A percentile compares a stretch with the other conserved stretches of the same genome.
Evolutionary conservation across 202 grass and related monocot species (phyloP).

Genomic region (Setaria italica): DNA sequence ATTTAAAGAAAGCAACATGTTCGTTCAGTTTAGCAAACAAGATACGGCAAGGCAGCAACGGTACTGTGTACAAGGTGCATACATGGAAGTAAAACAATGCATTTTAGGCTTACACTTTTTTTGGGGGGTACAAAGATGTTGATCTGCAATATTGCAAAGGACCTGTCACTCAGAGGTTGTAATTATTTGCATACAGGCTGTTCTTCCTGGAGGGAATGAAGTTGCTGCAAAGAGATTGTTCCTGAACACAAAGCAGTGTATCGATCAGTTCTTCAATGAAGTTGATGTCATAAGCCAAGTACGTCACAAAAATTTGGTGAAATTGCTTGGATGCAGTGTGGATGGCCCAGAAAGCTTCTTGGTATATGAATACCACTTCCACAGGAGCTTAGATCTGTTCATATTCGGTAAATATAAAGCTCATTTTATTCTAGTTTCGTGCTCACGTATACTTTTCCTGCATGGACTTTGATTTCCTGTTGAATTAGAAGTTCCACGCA

Average conservation of each 20-base stretch:
- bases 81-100: neutral
- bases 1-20: slow-evolving; percentile 45
- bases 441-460: neutral
- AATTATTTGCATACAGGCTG: slow-evolving; percentile 31
- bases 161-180: neutral
- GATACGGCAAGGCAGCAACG: slow-evolving; percentile 56
- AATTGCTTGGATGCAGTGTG: slow-evolving; percentile 59
- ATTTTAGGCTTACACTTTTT: neutral
- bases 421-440: neutral
- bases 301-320: slow-evolving; percentile 62
- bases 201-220: slow-evolving; percentile 46
- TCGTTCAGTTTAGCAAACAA: slow-evolving; percentile 45
- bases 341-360: slow-evolving; percentile 60
- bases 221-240: slow-evolving; percentile 62
- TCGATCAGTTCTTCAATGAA: slow-evolving; percentile 62
- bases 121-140: neutral
- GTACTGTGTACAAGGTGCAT: slow-evolving; percentile 54
- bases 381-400: slow-evolving; percentile 49
- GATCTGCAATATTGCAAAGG: neutral
- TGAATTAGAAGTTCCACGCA: neutral
- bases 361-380: slow-evolving; percentile 55
- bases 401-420: slow-evolving; percentile 34
- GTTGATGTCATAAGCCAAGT: slow-evolving; percentile 52
- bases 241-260: slow-evolving; percentile 48
- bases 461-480: neutral